phyloP scores from a whole-genome alignment of 768 basidiomycete species.

The Leccinum rimulosum region DNA sequence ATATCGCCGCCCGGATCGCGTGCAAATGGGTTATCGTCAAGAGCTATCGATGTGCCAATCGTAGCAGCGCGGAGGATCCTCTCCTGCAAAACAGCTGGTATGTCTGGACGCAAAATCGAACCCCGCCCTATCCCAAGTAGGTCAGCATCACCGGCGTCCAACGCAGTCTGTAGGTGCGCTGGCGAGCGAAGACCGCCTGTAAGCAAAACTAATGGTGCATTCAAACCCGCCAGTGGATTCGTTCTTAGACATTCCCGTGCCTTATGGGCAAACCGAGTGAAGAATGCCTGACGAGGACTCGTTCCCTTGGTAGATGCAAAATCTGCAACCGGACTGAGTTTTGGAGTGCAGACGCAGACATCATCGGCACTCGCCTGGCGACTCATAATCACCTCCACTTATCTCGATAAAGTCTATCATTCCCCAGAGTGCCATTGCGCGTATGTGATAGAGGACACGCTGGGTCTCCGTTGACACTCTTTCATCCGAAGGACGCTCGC shows the following conservation, averaged over 20 bases:
- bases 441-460: conserved; percentile 60
- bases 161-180: conserved; percentile 49
- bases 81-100: conserved; percentile 44
- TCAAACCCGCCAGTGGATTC: conserved; percentile 20
- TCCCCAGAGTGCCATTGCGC: conserved; percentile 59
- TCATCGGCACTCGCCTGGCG: conserved; percentile 48
- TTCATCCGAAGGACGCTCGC: conserved; percentile 28
- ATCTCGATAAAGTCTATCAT: conserved; percentile 83
- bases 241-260: conserved; percentile 48
- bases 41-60: conserved; percentile 14
- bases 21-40: conserved; percentile 35
- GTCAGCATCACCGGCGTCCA: conserved; percentile 58
- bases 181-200: conserved; percentile 77
- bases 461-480: conserved; percentile 25
- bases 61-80: conserved; percentile 6
- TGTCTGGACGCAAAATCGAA: conserved; percentile 58
- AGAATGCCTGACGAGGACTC: conserved; percentile 64
- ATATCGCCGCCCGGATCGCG: conserved; percentile 35
- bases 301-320: conserved; percentile 36
- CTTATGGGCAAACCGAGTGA: conserved; percentile 60
- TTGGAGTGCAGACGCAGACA: neutral
- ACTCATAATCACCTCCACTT: conserved; percentile 85
- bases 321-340: conserved; percentile 31
- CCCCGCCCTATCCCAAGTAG: conserved; percentile 75
- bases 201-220: conserved; percentile 63